These are phyloP conservation scores for Theileria sp. DNA, from an alignment of 169 alveolate species.

Conservation along the genomic window DNA sequence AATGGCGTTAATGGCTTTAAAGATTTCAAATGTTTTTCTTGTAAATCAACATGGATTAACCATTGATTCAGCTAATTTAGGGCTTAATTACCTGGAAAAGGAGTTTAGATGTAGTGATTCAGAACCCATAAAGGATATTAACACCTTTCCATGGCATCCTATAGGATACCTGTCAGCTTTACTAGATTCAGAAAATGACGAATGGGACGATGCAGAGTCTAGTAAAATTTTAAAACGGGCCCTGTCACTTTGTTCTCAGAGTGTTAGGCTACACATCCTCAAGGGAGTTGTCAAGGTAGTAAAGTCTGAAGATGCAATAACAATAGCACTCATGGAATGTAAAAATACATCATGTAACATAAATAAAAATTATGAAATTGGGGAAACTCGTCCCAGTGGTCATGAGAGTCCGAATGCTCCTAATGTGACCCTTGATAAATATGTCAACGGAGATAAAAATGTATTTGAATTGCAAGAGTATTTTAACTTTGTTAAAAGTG, in stretches of 20 bases:
- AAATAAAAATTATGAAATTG: background rate
- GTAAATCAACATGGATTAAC: background rate
- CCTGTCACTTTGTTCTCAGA: constrained; percentile 4
- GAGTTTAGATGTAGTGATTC: background rate
- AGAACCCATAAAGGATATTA: background rate
- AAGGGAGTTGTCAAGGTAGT: constrained; percentile 15
- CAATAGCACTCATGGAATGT: constrained; percentile 19
- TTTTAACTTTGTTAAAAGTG: background rate
- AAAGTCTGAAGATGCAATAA: background rate
- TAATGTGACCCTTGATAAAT: background rate
- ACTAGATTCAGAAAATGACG: constrained; percentile 17
- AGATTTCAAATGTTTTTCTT: constrained; percentile 50
- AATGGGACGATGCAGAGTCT: background rate
- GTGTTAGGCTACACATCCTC: constrained; percentile 15
- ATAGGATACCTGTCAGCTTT: constrained; percentile 29
- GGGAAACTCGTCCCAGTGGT: background rate
- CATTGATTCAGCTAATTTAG: background rate
- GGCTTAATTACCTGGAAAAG: background rate
- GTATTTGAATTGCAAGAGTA: background rate
- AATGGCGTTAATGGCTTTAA: constrained; percentile 33
- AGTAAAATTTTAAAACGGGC: constrained; percentile 16
- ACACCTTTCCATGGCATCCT: constrained; percentile 41
- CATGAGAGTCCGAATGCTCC: background rate
- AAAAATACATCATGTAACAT: background rate
- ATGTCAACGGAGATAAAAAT: background rate